Base-by-base conservation (phyloP, 75 land plant genomes). In the Pinus albicaulis region DNA sequence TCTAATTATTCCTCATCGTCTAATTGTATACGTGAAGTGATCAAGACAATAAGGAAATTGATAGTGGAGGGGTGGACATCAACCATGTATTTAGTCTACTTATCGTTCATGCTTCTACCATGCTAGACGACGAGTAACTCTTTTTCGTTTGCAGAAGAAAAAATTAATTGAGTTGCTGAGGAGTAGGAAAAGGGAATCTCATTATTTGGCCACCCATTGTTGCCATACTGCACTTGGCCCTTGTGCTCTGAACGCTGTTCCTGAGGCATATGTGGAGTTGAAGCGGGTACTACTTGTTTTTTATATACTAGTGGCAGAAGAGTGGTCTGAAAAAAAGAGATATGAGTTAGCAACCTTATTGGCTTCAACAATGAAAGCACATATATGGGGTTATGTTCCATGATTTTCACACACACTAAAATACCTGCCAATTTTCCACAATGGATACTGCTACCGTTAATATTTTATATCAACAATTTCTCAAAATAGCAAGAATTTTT, bases 201-300 rank as follows among this genome's bases (percentile, higher is more conserved):
- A 87, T 13, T 84, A 86, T 26, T 76, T 81, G n/a, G 99, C 99
- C 4, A 89, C 94, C 70, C 66, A 88, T 44, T 95, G 95, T 78
- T 79, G 85, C 36, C 82, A 93, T 73, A 84, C 82, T 7, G 77
- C 82, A 44, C 92, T 97, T 5, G 93, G 98, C 26, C 99, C 99
- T 34, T 91, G 92, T 81, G 99, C 99, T 71, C 89, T 97, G 55
- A 86, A 92, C 86, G 99, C 99, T 3, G 94, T 94, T 75, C 99
- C 99, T 86, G n/a, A 97, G 86, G 99, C 99, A 36, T 97, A 97
- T 82, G 99, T 92, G 87, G 99, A 97, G 78, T 97, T 97, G 82
- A 97, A 97, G 92, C 95, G 93, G 76, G 87, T 92, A 12, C 88
- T 97, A 31, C 85, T 97, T 60, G 98, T 93, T 23, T 82, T 97